phyloP scores from a whole-genome alignment of 1,284 basidiomycete species.

The Ganoderma resinaceum region DNA sequence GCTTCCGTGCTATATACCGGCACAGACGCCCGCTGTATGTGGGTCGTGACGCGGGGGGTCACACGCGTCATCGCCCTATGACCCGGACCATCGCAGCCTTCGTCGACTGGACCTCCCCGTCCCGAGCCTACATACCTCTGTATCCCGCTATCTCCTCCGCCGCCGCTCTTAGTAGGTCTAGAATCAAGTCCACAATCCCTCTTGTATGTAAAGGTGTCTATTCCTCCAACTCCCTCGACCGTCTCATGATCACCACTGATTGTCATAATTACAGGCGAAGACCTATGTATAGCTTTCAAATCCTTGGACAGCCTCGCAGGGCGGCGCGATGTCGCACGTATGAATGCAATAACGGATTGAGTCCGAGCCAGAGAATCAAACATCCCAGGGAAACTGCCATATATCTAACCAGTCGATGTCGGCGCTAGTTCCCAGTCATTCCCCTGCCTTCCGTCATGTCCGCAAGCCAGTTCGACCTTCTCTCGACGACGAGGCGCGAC shows the following conservation, averaged over 20 bases:
- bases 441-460: conserved; percentile 15
- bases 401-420: neutral
- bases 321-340: neutral
- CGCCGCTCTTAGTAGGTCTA: neutral
- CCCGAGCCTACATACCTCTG: neutral
- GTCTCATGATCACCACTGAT: neutral
- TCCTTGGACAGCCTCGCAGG: neutral
- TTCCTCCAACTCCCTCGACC: neutral
- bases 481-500: conserved; percentile 68
- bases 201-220: neutral
- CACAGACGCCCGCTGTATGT: conserved; percentile 22
- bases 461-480: conserved; percentile 45
- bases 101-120: neutral
- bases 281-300: neutral
- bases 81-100: neutral
- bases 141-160: neutral
- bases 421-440: neutral
- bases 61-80: conserved; percentile 18
- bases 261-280: neutral
- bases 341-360: neutral
- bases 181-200: neutral
- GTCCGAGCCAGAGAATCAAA: neutral
- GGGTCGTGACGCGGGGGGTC: conserved; percentile 31
- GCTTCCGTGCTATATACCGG: conserved; percentile 25
- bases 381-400: neutral